These are phyloP conservation scores for Cornus florida DNA, from an alignment of 148 eudicot species.

Conservation along the genomic window DNA sequence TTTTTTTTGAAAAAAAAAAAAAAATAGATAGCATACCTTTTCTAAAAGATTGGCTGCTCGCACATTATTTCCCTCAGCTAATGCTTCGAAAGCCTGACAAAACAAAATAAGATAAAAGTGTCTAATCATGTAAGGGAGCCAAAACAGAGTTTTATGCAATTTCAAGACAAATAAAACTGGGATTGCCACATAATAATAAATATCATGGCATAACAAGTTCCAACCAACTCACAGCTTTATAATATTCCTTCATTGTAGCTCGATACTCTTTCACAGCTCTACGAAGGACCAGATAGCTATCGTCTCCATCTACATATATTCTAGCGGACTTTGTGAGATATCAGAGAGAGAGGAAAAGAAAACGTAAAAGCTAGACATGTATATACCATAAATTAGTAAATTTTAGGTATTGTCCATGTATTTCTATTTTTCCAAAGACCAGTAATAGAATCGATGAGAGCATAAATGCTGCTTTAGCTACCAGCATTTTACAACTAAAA, in stretches of 20 bases:
- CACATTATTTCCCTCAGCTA: conserved; percentile 33
- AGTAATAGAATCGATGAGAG: too few relatives aligned
- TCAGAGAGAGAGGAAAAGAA: not conserved
- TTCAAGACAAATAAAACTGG: not conserved
- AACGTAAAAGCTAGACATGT: not conserved
- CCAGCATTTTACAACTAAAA: too few relatives aligned
- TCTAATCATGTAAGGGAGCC: not conserved
- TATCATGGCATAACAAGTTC: not conserved
- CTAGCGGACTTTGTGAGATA: not conserved
- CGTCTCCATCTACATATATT: conserved; percentile 20
- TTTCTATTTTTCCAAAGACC: too few relatives aligned
- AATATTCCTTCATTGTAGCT: conserved; percentile 40
- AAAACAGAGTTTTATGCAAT: not conserved
- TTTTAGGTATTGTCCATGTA: not conserved
- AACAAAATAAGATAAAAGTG: conserved; percentile 1
- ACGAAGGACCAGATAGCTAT: conserved; percentile 34
- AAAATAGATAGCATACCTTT: conserved; percentile 23
- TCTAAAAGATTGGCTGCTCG: conserved; percentile 29
- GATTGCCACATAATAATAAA: conserved; percentile 7
- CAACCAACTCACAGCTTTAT: conserved; percentile 41
- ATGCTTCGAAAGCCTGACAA: conserved; percentile 46
- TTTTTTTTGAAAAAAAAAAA: not conserved
- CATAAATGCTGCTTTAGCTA: too few relatives aligned
- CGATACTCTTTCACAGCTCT: conserved; percentile 47
- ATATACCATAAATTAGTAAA: not conserved